Evolutionary conservation across 2,329 filamentous ascomycete species (phyloP), one percentile per base, ranked within the genome.

Genomic region (Cryoendolithus antarcticus): DNA sequence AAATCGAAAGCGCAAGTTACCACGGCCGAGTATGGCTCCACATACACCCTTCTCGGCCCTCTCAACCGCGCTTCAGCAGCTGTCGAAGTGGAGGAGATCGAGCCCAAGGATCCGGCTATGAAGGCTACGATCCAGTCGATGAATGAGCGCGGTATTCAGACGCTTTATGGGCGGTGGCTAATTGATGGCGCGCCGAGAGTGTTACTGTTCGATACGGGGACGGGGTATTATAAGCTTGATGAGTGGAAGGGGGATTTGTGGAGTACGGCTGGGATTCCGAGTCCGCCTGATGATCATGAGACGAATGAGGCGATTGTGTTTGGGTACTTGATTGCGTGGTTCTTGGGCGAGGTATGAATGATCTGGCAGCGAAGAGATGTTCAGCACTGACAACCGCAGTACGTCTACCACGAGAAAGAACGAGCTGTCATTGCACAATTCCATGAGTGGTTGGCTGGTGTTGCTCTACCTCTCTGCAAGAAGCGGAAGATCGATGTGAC

Each of bases 1-100:
- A 98, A 98, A 66, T 98, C 91, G 45, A 98, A 98, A 65, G 89
- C 91, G 29, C 89, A 91, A 37, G 91, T 96, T 45, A 96, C 91
- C 32, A 95, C 89, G 1, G 86, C 86, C 45, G 91, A 98, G 64
- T 98, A 96, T 91, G 91, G 91, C 63, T 86, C 94, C 44, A 78
- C 86, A 50, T 98, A 98, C 65, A 93, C 86, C 21, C 75, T 96
- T 48, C 88, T 98, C 60, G 91, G 91, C 2, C 91, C 91, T 42
- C 78, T 93, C 59, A 95, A 96, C 66, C 80, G 82, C 60, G 75
- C 81, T 54, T 95, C 91, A 49, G 91, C 91, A 39, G 85, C 86
- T n/a, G 89, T 96, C 53, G 91, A 98, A 69, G 91, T 98, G 44
- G 91, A 98, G 68, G 82, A 86, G 60, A 74, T 96, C 53, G 80